Evolutionary conservation across 202 grass and related monocot species (phyloP).

Genomic region (Panicum virgatum): DNA sequence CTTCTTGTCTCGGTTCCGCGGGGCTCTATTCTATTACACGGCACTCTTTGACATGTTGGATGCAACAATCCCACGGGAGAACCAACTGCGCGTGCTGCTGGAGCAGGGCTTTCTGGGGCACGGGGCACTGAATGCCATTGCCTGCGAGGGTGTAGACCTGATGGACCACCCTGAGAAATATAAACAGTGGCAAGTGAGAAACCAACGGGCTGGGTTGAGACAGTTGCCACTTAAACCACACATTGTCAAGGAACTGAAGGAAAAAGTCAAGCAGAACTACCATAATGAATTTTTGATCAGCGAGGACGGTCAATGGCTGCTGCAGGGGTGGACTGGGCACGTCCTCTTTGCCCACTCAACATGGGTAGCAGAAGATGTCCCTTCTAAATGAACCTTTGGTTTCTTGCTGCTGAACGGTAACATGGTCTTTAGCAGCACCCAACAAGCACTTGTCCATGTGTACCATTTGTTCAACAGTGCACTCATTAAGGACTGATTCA

Average conservation of each 20-base stretch:
- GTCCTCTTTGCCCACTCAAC: constrained; percentile 56
- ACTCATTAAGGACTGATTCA: no score
- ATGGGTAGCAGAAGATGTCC: constrained; percentile 42
- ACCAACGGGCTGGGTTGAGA: constrained; percentile 54
- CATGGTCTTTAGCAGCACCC: neutral
- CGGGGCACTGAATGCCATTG: constrained; percentile 51
- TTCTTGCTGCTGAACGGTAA: neutral
- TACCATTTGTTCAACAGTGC: no score
- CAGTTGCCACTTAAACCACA: constrained; percentile 52
- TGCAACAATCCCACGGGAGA: constrained; percentile 50
- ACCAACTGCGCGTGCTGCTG: constrained; percentile 38
- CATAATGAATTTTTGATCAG: constrained; percentile 70
- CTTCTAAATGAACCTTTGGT: neutral
- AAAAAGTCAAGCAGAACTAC: constrained; percentile 44
- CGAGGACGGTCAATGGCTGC: constrained; percentile 57
- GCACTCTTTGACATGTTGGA: constrained; percentile 73
- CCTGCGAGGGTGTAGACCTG: constrained; percentile 64
- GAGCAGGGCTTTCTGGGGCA: constrained; percentile 50
- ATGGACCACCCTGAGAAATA: constrained; percentile 68
- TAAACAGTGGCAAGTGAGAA: constrained; percentile 58
- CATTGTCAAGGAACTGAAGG: constrained; percentile 33
- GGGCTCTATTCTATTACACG: constrained; percentile 56
- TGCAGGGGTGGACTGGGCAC: constrained; percentile 76
- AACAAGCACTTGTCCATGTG: no score
- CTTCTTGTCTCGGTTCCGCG: constrained; percentile 65